Evolutionary conservation across 106 monocot genomes (phyloP), one percentile per base, ranked within the genome.

Genomic region (Phalaenopsis equestris): DNA sequence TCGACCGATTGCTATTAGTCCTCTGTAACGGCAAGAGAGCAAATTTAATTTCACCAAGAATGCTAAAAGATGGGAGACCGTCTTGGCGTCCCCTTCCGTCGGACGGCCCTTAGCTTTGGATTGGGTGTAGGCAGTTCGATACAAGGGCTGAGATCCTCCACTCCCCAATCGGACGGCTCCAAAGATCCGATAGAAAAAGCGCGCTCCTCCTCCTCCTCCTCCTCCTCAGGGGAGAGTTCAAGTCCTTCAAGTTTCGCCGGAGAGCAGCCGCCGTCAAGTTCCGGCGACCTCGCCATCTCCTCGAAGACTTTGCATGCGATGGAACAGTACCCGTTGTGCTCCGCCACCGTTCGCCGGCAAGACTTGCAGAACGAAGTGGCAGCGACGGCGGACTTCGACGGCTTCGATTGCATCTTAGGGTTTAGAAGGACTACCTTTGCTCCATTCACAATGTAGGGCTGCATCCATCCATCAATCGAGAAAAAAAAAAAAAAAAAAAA

Each of bases 391-490:
- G 42, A 11, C 7, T 81, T 88, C 39, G 77, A 78, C 77, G 86
- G 67, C 61, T 82, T 90, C 12, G 86, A 78, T 80, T 85, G 80
- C 49, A 23, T 84, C 56, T 81, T 79, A 3, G 88, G 80, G 37
- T 89, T 90, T 15, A 93, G 79, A 5, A 87, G 84, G 10, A 93
- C 48, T 2, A 90, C 90, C 77, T 85, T 89, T 1, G 88, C 85
- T 17, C 84, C 75, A 58, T 93, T 93, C 1, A 90, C 86, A 6
- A 72, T 86, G 64, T 85, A 90, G 0, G 78, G 55, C 93, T 93
- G 56, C 2, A 75, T 52, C 48, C 11, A 52, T 52, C 12, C 52
- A 52, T 52, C 15, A 52, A 52, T 12, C 14, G 52, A 10, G 52
- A 52, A 1, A 21, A 6, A 19, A 1, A 3, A 72, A 72, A n/a